Conservation (phyloP, 108 stramenopile species). For the Nitzschia sp. region DNA sequence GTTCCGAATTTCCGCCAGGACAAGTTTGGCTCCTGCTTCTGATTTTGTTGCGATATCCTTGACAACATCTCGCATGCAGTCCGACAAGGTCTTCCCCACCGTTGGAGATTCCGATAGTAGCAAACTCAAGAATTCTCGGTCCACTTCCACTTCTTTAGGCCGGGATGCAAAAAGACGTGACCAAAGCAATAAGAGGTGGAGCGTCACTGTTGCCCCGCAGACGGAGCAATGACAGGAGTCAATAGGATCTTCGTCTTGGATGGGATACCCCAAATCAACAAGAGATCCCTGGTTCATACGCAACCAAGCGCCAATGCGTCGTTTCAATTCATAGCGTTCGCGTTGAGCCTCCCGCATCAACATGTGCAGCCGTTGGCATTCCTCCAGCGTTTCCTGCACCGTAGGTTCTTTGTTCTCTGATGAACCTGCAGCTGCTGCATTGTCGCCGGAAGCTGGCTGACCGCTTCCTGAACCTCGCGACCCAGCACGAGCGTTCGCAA, state of each 20-base stretch:
- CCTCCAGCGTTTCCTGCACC: conserved; percentile 37
- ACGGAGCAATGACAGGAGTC: conserved; percentile 66
- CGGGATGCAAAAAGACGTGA: conserved; percentile 44
- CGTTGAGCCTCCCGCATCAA: conserved; percentile 75
- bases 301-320: conserved; percentile 76
- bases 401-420: conserved; percentile 8
- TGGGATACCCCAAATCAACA: neutral
- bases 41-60: conserved; percentile 65
- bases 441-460: neutral
- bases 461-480: conserved; percentile 14
- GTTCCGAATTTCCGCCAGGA: conserved; percentile 52
- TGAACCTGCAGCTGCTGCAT: neutral
- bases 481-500: conserved; percentile 34
- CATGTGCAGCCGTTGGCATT: conserved; percentile 54
- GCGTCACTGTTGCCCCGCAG: conserved; percentile 51
- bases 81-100: conserved; percentile 38
- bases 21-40: conserved; percentile 45
- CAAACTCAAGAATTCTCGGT: conserved; percentile 24
- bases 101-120: conserved; percentile 43
- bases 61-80: conserved; percentile 51
- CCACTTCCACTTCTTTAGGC: conserved; percentile 32
- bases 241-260: neutral
- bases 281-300: conserved; percentile 58
- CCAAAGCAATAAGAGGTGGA: conserved; percentile 48
- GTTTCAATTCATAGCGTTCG: conserved; percentile 64